Percentiles rank a stretch among this genome's conserved stretches.
Evolutionary conservation across 441 rosid genomes (phyloP).

Genomic region (Raphanus hybrid): DNA sequence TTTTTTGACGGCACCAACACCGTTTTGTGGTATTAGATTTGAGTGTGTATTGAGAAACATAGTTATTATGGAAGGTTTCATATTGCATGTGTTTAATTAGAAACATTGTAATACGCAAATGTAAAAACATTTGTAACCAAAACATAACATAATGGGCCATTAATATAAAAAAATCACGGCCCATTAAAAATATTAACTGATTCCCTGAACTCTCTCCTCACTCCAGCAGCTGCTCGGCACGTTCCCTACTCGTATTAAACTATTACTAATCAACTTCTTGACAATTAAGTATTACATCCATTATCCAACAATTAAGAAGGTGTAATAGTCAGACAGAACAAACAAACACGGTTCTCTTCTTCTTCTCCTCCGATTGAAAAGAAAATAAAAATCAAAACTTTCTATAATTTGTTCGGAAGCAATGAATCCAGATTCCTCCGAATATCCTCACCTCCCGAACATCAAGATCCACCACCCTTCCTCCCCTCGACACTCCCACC

Average conservation of each 20-base stretch:
- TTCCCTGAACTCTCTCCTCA: background rate
- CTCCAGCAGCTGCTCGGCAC: conserved; percentile 29
- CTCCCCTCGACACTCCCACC: conserved; percentile 60
- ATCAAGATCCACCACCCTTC: conserved; percentile 73
- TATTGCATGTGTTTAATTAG: too few species aligned
- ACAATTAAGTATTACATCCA: conserved; percentile 12
- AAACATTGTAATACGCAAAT: too few species aligned
- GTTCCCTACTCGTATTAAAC: conserved; percentile 23
- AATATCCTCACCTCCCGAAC: conserved; percentile 67
- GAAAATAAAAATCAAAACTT: background rate
- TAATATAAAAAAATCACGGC: background rate
- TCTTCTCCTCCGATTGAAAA: background rate
- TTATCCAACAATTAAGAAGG: conserved; percentile 13
- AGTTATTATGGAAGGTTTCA: too few species aligned
- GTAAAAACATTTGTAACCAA: too few species aligned
- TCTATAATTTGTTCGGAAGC: conserved; percentile 2
- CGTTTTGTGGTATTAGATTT: too few species aligned
- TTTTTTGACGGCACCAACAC: too few species aligned
- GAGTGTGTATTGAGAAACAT: too few species aligned
- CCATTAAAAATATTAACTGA: conserved; percentile 5
- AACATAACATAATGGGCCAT: too few species aligned
- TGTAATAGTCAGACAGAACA: background rate
- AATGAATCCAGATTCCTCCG: conserved; percentile 48
- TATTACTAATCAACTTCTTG: conserved; percentile 4
- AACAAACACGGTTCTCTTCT: conserved; percentile 12